Conservation (phyloP, 805 yeast genomes). For the Kregervanrija delftensis region DNA sequence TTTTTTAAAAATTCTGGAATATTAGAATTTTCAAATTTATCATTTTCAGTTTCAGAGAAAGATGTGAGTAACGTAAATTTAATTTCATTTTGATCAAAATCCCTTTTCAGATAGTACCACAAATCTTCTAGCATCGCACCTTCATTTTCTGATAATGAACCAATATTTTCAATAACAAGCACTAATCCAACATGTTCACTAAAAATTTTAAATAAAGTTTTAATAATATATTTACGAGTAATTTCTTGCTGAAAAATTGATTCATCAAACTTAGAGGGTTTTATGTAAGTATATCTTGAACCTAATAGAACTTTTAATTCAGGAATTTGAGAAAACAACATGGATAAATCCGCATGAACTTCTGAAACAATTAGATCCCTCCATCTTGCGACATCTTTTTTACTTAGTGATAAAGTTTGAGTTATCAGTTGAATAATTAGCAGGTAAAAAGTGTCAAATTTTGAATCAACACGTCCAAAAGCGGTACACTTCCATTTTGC, state of each 20-base stretch:
- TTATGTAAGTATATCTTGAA: conserved; percentile 27
- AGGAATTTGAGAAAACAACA: conserved; percentile 36
- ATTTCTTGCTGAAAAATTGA: conserved; percentile 31
- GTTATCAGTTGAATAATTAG: conserved; percentile 28
- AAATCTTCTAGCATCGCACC: conserved; percentile 27
- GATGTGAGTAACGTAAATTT: conserved; percentile 6
- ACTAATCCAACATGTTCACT: conserved; percentile 35
- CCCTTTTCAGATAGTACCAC: conserved; percentile 14
- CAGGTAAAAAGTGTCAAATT: conserved; percentile 10
- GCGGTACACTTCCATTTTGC: conserved; percentile 24
- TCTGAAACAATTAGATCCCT: conserved; percentile 32
- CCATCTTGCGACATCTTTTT: conserved; percentile 32
- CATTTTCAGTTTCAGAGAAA: background rate
- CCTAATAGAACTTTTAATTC: conserved; percentile 39
- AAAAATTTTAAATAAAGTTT: conserved; percentile 34
- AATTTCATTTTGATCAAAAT: conserved; percentile 5
- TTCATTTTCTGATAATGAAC: conserved; percentile 34
- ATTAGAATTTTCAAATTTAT: background rate
- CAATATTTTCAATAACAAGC: conserved; percentile 39
- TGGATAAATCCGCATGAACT: conserved; percentile 35
- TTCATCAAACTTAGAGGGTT: conserved; percentile 11
- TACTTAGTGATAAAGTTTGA: conserved; percentile 35
- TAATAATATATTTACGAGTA: conserved; percentile 35
- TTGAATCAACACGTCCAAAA: conserved; percentile 20
- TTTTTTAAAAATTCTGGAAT: conserved; percentile 1